phyloP scores from a whole-genome alignment of 306 rosid genomes.

The Mucuna pruriens region DNA sequence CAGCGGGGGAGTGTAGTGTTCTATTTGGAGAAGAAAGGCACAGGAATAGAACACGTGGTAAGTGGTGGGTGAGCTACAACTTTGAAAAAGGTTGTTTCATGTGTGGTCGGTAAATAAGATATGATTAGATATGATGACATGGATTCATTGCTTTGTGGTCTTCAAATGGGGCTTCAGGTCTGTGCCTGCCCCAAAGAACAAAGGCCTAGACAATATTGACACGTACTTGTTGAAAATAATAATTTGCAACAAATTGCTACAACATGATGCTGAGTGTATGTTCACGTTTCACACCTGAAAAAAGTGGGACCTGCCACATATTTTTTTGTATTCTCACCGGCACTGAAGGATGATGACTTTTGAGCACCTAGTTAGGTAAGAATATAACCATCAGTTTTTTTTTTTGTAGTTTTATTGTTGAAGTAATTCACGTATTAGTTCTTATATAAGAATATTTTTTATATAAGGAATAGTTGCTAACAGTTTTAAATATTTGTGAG shows the following conservation, averaged over 20 bases:
- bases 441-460: too few species aligned
- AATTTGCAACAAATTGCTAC: slow-evolving; percentile 1
- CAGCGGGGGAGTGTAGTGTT: slow-evolving; percentile 26
- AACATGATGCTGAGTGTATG: slow-evolving; percentile 9
- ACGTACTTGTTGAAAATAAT: slow-evolving; percentile 44
- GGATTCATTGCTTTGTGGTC: slow-evolving; percentile 39
- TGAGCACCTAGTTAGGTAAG: not conserved
- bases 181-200: slow-evolving; percentile 33
- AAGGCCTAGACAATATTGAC: slow-evolving; percentile 28
- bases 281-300: slow-evolving; percentile 49
- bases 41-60: slow-evolving; percentile 46
- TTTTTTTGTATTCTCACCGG: not conserved
- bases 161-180: slow-evolving; percentile 29
- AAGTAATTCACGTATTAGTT: too few species aligned
- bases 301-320: not conserved
- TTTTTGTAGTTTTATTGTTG: too few species aligned
- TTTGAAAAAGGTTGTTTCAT: slow-evolving; percentile 56
- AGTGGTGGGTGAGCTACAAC: slow-evolving; percentile 75
- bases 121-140: slow-evolving; percentile 34
- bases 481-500: too few species aligned
- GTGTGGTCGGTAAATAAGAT: slow-evolving; percentile 64
- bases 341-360: not conserved
- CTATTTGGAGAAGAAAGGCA: slow-evolving; percentile 26
- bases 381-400: too few species aligned
- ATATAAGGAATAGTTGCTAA: too few species aligned